phyloP scores from a whole-genome alignment of 1,284 basidiomycete genomes.

The Thecaphora thlaspeos region DNA sequence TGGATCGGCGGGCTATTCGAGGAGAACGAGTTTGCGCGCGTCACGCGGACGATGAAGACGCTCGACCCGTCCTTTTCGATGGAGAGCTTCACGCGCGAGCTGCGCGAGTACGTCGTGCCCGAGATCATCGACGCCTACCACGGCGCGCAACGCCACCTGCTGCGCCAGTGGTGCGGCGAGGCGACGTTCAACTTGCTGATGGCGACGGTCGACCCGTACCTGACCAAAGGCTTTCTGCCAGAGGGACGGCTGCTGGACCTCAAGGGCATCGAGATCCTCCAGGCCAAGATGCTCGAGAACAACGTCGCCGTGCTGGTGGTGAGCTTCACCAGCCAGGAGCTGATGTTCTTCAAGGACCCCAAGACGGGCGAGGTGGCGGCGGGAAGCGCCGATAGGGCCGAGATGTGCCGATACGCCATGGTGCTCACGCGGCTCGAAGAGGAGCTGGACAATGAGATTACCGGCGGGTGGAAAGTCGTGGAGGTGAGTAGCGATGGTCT shows the following conservation, averaged over 20 bases:
- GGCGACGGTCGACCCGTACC: conserved; percentile 94
- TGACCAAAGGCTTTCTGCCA: conserved; percentile 73
- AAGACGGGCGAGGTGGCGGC: conserved; percentile 81
- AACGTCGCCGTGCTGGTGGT: conserved; percentile 85
- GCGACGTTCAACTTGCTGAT: conserved; percentile 89
- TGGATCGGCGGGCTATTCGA: conserved; percentile 88
- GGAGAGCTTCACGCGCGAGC: conserved; percentile 82
- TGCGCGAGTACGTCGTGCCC: conserved; percentile 95
- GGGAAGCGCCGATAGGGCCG: conserved; percentile 83
- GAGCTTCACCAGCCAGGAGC: conserved; percentile 89
- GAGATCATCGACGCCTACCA: conserved; percentile 96
- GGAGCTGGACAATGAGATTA: conserved; percentile 69
- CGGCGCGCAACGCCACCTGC: conserved; percentile 77
- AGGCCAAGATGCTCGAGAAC: conserved; percentile 68
- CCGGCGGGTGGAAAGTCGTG: conserved; percentile 96
- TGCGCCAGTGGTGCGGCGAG: conserved; percentile 92
- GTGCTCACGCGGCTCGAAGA: conserved; percentile 79
- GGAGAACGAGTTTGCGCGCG: conserved; percentile 95
- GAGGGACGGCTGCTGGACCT: conserved; percentile 52
- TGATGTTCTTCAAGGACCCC: conserved; percentile 85
- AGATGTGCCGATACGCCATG: conserved; percentile 88
- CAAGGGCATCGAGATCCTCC: conserved; percentile 49
- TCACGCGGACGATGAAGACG: conserved; percentile 78
- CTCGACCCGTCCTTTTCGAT: conserved; percentile 84
- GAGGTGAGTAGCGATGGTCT: conserved; percentile 65